Conservation (phyloP, 1,139 yeast species). For the Torulaspora globosa region DNA sequence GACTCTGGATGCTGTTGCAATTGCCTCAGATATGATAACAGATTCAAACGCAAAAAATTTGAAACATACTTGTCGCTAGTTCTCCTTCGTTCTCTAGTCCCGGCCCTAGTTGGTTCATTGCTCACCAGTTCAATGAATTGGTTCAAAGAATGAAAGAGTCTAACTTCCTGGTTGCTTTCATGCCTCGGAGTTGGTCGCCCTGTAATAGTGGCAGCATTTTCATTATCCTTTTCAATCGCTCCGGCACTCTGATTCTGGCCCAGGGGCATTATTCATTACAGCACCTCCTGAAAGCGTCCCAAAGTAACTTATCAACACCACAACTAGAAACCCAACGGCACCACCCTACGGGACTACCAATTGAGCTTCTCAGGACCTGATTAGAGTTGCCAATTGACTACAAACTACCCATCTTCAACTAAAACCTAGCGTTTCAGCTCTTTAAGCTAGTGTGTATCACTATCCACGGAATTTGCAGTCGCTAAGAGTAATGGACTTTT, state of each 20-base stretch:
- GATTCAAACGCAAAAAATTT: slow-evolving; percentile 25
- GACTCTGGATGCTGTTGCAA: slow-evolving; percentile 10
- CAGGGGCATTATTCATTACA: slow-evolving; percentile 5
- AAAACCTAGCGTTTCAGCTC: neutral
- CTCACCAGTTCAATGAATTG: slow-evolving; percentile 27
- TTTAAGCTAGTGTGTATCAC: neutral
- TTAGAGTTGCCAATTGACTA: too few species aligned
- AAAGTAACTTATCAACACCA: neutral
- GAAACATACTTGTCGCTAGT: slow-evolving; percentile 15
- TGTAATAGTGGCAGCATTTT: neutral
- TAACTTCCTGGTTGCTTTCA: slow-evolving; percentile 15
- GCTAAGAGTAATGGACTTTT: neutral
- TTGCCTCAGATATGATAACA: slow-evolving; percentile 26
- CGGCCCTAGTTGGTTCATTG: slow-evolving; percentile 8
- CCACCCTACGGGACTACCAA: neutral
- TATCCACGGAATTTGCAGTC: neutral
- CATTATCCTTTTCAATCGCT: neutral
- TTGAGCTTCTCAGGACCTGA: neutral
- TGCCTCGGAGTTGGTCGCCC: neutral
- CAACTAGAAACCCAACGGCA: neutral
- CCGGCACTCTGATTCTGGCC: slow-evolving; percentile 1
- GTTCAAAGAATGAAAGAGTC: slow-evolving; percentile 28
- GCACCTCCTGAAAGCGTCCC: neutral
- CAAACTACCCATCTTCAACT: neutral
- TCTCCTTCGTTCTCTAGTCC: slow-evolving; percentile 1